A percentile compares a stretch with the other conserved stretches of the same genome.
These are phyloP conservation scores for Leccinum barrowsii DNA, from an alignment of 768 basidiomycete genomes.

Conservation along the genomic window DNA sequence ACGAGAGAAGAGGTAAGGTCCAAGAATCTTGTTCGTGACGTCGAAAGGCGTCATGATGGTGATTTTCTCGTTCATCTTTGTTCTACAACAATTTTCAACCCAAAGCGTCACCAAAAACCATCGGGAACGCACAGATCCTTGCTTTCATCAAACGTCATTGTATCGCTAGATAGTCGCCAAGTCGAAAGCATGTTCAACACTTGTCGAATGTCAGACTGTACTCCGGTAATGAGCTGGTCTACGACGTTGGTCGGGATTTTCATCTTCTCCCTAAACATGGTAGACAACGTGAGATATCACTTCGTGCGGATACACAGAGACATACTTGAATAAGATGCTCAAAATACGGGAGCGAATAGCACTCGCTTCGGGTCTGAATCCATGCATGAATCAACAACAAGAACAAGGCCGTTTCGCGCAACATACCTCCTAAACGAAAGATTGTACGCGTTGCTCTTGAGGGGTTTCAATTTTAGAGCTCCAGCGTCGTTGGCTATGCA, in stretches of 20 bases:
- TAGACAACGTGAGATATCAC: background rate
- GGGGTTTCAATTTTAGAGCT: slow-evolving; percentile 89
- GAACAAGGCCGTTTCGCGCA: background rate
- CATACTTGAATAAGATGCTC: slow-evolving; percentile 87
- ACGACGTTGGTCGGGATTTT: slow-evolving; percentile 87
- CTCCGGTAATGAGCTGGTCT: slow-evolving; percentile 84
- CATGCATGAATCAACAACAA: background rate
- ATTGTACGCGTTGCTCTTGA: slow-evolving; percentile 65
- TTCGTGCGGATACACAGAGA: background rate
- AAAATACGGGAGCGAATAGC: slow-evolving; percentile 84
- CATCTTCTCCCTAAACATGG: slow-evolving; percentile 73
- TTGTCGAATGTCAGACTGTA: slow-evolving; percentile 95
- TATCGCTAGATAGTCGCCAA: slow-evolving; percentile 79
- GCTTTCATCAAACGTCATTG: slow-evolving; percentile 89
- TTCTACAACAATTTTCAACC: slow-evolving; percentile 40
- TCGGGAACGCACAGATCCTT: slow-evolving; percentile 70
- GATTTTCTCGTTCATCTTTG: slow-evolving; percentile 90
- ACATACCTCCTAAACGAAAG: slow-evolving; percentile 76
- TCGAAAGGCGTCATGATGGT: slow-evolving; percentile 89
- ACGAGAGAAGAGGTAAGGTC: slow-evolving; percentile 85
- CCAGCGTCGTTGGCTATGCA: slow-evolving; percentile 92
- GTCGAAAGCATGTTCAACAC: slow-evolving; percentile 98
- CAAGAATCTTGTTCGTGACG: slow-evolving; percentile 82
- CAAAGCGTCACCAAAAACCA: background rate
- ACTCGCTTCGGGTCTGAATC: slow-evolving; percentile 65